Percentiles rank a stretch among this genome's conserved stretches.
These are phyloP conservation scores for apple (Malus domestica) DNA, from an alignment of 306 rosid species.

Conservation along the genomic window DNA sequence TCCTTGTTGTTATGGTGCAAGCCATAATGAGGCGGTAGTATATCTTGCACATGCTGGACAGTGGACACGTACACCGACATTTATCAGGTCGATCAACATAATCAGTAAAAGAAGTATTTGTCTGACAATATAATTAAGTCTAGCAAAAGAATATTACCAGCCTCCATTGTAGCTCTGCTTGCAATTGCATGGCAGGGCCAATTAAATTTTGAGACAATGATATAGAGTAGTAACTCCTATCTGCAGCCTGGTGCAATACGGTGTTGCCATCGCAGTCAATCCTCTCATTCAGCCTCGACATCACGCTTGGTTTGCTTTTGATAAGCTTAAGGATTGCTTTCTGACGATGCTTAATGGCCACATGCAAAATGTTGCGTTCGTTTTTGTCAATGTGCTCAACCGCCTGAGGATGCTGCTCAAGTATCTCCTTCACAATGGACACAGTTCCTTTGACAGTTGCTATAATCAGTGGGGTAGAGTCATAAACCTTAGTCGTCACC, in stretches of 20 bases:
- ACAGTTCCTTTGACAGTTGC: slow-evolving; percentile 18
- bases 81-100: neutral
- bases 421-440: neutral
- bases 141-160: neutral
- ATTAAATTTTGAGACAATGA: neutral
- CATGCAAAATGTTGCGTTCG: neutral
- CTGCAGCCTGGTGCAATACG: neutral
- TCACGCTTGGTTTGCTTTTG: neutral
- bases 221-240: neutral
- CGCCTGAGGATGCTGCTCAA: neutral
- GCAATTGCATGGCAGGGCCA: slow-evolving; percentile 5
- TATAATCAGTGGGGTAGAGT: neutral
- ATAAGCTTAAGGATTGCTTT: neutral
- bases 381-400: neutral
- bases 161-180: neutral
- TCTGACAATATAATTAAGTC: neutral
- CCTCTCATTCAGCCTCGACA: neutral
- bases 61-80: neutral
- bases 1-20: slow-evolving; percentile 3
- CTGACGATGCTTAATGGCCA: neutral
- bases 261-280: neutral
- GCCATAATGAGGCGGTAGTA: neutral
- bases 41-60: slow-evolving; percentile 18
- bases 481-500: neutral
- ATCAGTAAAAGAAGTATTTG: neutral